These are phyloP conservation scores for Trichaptum fuscoviolaceum DNA, from an alignment of 768 basidiomycete genomes.

Conservation along the genomic window DNA sequence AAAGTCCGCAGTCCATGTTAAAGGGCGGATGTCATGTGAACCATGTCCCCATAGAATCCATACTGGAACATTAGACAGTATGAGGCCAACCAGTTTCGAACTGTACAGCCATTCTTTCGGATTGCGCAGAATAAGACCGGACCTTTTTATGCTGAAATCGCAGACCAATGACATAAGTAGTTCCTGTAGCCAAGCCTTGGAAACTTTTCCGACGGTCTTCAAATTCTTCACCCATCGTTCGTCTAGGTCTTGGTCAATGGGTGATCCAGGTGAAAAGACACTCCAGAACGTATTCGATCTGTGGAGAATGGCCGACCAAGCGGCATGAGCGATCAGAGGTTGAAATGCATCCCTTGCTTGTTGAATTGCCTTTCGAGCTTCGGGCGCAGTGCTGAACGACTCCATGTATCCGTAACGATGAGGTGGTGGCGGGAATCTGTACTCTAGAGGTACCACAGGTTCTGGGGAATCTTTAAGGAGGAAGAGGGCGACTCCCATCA, in stretches of 20 bases:
- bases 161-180: not conserved
- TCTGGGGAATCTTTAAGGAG: not conserved
- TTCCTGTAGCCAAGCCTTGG: not conserved
- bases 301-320: not conserved
- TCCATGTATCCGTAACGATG: not conserved
- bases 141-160: not conserved
- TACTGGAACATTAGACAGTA: not conserved
- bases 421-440: not conserved
- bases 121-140: not conserved
- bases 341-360: not conserved
- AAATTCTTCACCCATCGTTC: no score
- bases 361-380: not conserved
- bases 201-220: no score
- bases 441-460: not conserved
- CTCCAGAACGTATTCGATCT: not conserved
- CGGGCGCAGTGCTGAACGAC: not conserved
- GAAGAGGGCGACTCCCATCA: not conserved
- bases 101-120: not conserved
- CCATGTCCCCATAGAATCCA: not conserved
- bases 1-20: not conserved
- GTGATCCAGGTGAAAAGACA: no score
- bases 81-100: not conserved
- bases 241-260: no score
- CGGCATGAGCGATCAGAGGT: not conserved
- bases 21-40: not conserved